Evolutionary conservation across 139 green algal genomes (phyloP).

Genomic region (Limnomonas spitsbergensis): DNA sequence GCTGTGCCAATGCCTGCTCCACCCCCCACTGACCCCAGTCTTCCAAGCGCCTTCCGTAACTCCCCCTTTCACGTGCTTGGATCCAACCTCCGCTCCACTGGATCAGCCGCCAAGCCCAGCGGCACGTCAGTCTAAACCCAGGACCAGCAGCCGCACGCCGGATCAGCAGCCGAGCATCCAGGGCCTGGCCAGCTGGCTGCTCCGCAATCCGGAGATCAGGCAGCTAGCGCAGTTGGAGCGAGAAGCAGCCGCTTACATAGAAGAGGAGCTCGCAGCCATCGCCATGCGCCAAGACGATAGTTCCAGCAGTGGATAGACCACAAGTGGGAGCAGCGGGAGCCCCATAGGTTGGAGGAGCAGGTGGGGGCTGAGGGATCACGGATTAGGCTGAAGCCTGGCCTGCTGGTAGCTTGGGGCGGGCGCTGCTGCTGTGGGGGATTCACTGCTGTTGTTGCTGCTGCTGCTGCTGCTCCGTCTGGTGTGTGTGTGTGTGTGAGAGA

Average conservation of each 20-base stretch:
- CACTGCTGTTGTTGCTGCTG: too few species aligned
- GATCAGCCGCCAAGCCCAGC: not conserved
- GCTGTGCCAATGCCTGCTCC: too few species aligned
- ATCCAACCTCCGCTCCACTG: not conserved
- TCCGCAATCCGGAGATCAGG: conserved; percentile 1
- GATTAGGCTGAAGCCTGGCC: too few species aligned
- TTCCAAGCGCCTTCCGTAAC: too few species aligned
- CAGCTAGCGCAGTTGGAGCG: not conserved
- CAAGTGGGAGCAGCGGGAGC: conserved; percentile 5
- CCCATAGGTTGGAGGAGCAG: not conserved
- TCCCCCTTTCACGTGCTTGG: not conserved
- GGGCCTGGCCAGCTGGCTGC: not conserved
- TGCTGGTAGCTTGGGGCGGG: too few species aligned
- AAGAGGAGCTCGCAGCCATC: conserved; percentile 8
- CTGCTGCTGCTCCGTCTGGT: too few species aligned
- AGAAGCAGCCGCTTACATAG: not conserved
- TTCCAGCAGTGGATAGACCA: not conserved
- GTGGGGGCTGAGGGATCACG: not conserved
- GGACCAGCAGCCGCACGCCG: not conserved
- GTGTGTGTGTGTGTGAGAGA: too few species aligned
- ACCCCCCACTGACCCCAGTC: too few species aligned
- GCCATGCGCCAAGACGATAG: not conserved
- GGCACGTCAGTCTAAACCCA: not conserved
- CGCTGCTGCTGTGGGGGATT: too few species aligned
- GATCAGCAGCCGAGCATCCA: not conserved